Evolutionary conservation across 805 yeast species (phyloP), one percentile per base, ranked within the genome.

Genomic region (Diddensiella santjacobensis): DNA sequence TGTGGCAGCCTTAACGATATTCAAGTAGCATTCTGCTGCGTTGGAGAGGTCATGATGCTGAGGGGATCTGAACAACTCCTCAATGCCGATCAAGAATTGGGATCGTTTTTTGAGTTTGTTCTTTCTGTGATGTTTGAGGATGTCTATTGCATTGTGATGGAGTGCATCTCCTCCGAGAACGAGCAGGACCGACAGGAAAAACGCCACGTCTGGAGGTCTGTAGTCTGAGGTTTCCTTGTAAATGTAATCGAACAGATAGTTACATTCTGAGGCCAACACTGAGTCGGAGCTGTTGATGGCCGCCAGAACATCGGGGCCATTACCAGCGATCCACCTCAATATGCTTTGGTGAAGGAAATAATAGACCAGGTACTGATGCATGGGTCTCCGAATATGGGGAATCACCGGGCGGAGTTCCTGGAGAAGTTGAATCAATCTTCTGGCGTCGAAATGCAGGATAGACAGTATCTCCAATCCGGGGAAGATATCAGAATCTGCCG

Each of bases 261-360:
- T 44, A 2, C 46, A 42, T 42, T 49, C 47, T 20, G 47, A 50
- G 30, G 53, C 49, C 4, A 53, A 39, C 17, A 17, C 33, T 4
- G 43, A 19, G n/a, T 48, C 23, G 11, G 42, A 45, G 5, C 40
- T 26, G 4, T 13, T 22, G 2, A 48, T 30, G 3, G 40, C 49
- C 17, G 24, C 40, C 17, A 51, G 71, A 44, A 50, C 68, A 44
- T 79, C 80, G 3, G 55, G 46, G 0, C 82, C 75, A 52, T 79
- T 67, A 10, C 78, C 68, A 47, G 72, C 58, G 2, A 76, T 66
- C 84, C 85, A 81, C 36, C 67, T 63, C 49, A 68, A 64, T 4
- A 79, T 53, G 2, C 78, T 62, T 42, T 72, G 71, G n/a, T 78
- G 59, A 40, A 79, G 67, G 50, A 71, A 78, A 37, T 70, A 64